Conservation (phyloP, 2,329 filamentous ascomycete genomes). For the Xylaria sp. region DNA sequence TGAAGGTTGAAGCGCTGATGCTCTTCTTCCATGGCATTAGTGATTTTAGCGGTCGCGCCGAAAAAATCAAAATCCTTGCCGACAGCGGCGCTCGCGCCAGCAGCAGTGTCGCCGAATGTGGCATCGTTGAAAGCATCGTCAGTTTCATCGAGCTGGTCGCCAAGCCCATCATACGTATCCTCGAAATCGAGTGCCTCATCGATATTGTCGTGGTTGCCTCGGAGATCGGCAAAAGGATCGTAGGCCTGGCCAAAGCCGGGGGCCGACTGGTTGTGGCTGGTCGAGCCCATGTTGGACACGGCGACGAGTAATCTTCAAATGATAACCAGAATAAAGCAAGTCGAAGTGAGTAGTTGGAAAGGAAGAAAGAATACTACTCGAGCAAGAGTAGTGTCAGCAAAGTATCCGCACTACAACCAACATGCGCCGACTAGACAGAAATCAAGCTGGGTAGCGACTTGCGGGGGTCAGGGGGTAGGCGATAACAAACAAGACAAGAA, state of each 20-base stretch:
- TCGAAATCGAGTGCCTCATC: conserved; percentile 79
- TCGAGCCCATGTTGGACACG: conserved; percentile 60
- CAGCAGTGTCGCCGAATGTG: conserved; percentile 75
- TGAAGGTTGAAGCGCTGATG: conserved; percentile 84
- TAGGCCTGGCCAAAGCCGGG: conserved; percentile 84
- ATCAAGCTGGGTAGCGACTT: neutral
- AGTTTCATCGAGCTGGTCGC: conserved; percentile 88
- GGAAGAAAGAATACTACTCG: conserved; percentile 14
- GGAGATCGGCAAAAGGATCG: conserved; percentile 89
- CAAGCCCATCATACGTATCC: conserved; percentile 95
- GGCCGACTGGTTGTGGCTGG: conserved; percentile 71
- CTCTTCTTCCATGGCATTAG: conserved; percentile 89
- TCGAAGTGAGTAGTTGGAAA: neutral
- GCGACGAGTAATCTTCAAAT: neutral
- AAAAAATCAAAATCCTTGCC: conserved; percentile 99
- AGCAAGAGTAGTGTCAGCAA: conserved; percentile 24
- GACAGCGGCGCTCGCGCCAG: conserved; percentile 61
- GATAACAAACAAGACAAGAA: neutral
- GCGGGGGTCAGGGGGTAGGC: neutral
- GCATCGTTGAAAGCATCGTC: conserved; percentile 97
- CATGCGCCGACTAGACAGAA: conserved; percentile 5
- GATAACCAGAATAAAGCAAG: conserved; percentile 9
- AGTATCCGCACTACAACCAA: conserved; percentile 4
- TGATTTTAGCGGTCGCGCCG: conserved; percentile 87
- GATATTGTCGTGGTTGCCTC: conserved; percentile 68